These are phyloP conservation scores for Pisolithus orientalis DNA, from an alignment of 768 basidiomycete species.

Conservation along the genomic window DNA sequence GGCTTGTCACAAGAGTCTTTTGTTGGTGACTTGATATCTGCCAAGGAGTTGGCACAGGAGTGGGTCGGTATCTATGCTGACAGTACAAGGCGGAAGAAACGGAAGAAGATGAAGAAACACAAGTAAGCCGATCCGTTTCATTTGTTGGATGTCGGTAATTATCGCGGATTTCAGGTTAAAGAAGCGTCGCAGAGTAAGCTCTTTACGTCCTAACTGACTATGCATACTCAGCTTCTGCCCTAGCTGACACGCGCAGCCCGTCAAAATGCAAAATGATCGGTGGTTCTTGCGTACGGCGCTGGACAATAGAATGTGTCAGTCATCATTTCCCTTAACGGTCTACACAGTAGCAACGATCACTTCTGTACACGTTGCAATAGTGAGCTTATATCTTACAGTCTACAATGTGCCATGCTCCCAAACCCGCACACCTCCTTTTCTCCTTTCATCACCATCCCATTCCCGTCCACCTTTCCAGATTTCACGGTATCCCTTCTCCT, in stretches of 20 bases:
- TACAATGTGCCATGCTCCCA: conserved; percentile 38
- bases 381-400: neutral
- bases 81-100: conserved; percentile 76
- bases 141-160: conserved; percentile 8
- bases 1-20: conserved; percentile 52
- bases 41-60: conserved; percentile 49
- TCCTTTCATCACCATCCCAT: conserved; percentile 58
- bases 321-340: neutral
- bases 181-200: conserved; percentile 81
- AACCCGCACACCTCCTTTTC: conserved; percentile 64
- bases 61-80: conserved; percentile 68
- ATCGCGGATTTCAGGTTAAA: conserved; percentile 49
- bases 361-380: neutral
- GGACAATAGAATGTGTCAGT: conserved; percentile 7
- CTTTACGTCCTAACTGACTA: neutral
- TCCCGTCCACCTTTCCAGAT: conserved; percentile 66
- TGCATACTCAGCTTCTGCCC: conserved; percentile 12
- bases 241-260: conserved; percentile 41
- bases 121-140: conserved; percentile 53
- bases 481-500: conserved; percentile 54
- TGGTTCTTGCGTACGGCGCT: neutral
- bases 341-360: neutral
- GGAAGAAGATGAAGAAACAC: conserved; percentile 97
- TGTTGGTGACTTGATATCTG: conserved; percentile 44
- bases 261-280: conserved; percentile 23